A percentile compares a stretch with the other conserved stretches of the same genome.
These are phyloP conservation scores for Fusarium avenaceum DNA, from an alignment of 2,329 filamentous ascomycete species.

Conservation along the genomic window DNA sequence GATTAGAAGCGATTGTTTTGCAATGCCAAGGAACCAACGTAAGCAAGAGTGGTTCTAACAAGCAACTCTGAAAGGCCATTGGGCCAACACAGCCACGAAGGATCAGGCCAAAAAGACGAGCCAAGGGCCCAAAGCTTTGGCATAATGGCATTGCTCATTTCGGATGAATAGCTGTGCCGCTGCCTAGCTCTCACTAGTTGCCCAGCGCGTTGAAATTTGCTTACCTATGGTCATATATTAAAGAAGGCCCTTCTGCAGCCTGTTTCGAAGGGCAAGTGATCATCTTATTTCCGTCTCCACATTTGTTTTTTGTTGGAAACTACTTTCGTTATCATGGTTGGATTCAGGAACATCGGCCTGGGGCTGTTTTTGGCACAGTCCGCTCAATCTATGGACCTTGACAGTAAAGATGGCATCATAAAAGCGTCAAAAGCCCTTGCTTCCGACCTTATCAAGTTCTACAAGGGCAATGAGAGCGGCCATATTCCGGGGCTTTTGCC, in stretches of 20 bases:
- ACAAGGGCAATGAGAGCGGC: conserved; percentile 64
- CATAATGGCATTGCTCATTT: conserved; percentile 13
- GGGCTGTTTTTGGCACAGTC: conserved; percentile 13
- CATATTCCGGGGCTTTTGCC: conserved; percentile 68
- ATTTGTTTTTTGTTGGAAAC: not conserved
- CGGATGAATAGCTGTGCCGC: conserved; percentile 1
- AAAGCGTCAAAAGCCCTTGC: conserved; percentile 56
- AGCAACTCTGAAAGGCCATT: not conserved
- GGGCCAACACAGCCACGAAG: conserved; percentile 6
- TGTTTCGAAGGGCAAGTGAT: not conserved
- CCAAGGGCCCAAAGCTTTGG: not conserved
- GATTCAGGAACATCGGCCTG: conserved; percentile 2
- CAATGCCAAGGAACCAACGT: not conserved
- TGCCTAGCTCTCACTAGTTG: not conserved
- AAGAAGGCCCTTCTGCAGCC: not conserved
- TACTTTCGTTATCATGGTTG: conserved; percentile 3
- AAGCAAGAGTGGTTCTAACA: not conserved
- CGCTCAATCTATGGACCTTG: conserved; percentile 26
- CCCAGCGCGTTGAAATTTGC: not conserved
- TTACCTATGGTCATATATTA: not conserved
- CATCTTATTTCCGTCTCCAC: not conserved
- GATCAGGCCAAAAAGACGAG: conserved; percentile 1
- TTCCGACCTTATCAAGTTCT: conserved; percentile 64
- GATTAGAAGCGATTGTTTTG: not conserved
- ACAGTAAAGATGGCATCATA: conserved; percentile 20